These are phyloP conservation scores for Chaetoceros tenuissimus DNA, from an alignment of 108 stramenopile genomes.

Conservation along the genomic window DNA sequence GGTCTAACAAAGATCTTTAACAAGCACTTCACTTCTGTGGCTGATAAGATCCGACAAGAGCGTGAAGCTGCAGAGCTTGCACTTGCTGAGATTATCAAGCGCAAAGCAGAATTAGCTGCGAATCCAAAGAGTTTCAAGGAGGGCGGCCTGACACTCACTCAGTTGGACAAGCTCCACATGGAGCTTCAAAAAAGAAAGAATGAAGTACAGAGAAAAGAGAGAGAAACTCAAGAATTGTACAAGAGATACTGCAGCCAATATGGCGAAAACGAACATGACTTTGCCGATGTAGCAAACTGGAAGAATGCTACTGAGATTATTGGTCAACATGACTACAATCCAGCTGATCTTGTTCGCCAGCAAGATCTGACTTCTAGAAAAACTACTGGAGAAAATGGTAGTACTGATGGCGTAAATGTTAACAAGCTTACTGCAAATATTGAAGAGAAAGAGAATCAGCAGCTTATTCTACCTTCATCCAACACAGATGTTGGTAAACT, in stretches of 20 bases:
- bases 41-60: slow-evolving; percentile 33
- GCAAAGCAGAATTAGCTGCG: slow-evolving; percentile 16
- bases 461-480: background rate
- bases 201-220: slow-evolving; percentile 39
- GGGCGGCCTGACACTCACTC: slow-evolving; percentile 16
- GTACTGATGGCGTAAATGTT: background rate
- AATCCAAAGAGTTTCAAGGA: slow-evolving; percentile 20
- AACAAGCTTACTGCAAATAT: background rate
- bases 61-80: slow-evolving; percentile 44
- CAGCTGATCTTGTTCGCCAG: background rate
- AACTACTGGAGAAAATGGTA: background rate
- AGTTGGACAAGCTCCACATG: slow-evolving; percentile 27
- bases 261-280: background rate
- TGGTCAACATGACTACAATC: background rate
- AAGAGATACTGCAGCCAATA: slow-evolving; percentile 24
- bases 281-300: background rate
- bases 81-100: slow-evolving; percentile 34
- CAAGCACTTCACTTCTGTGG: slow-evolving; percentile 48
- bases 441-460: background rate
- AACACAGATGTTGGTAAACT: background rate
- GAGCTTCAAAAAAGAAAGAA: slow-evolving; percentile 25
- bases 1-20: slow-evolving; percentile 49
- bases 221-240: slow-evolving; percentile 43
- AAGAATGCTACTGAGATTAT: background rate
- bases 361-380: background rate